phyloP scores from a whole-genome alignment of 805 yeast genomes.

The Sugiyamaella lignohabitans region DNA sequence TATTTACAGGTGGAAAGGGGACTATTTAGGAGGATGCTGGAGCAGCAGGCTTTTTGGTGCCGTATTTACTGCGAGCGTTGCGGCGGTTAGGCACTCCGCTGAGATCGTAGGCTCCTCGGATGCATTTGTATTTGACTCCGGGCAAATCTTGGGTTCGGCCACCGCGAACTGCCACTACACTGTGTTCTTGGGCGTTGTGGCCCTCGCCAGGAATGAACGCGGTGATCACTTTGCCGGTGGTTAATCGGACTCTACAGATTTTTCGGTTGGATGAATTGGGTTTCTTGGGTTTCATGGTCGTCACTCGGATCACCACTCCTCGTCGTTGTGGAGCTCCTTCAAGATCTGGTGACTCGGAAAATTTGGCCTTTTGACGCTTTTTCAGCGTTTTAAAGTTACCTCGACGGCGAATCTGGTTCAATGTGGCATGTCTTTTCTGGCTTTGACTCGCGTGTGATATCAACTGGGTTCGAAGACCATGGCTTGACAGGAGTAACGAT shows the following conservation, averaged over 20 bases:
- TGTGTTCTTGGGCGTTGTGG: conserved; percentile 95
- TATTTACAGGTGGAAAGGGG: too few species aligned
- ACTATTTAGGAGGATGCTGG: conserved; percentile 9
- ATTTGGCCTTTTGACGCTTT: conserved; percentile 24
- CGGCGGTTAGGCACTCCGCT: conserved; percentile 92
- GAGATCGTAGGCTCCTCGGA: conserved; percentile 89
- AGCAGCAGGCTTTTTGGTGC: conserved; percentile 56
- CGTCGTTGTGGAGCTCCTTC: conserved; percentile 78
- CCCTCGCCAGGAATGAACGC: conserved; percentile 99
- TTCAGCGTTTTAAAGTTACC: conserved; percentile 30
- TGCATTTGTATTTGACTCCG: conserved; percentile 91
- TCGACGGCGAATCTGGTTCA: conserved; percentile 31
- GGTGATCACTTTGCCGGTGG: conserved; percentile 81
- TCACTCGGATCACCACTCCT: conserved; percentile 89
- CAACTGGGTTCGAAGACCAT: too few species aligned
- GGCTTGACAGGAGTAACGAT: too few species aligned
- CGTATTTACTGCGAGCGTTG: conserved; percentile 87
- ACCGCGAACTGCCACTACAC: conserved; percentile 94
- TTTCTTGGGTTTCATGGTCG: conserved; percentile 94
- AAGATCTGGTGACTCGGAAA: conserved; percentile 67
- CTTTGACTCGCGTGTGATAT: neutral
- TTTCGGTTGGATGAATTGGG: conserved; percentile 98
- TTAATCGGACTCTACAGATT: conserved; percentile 87
- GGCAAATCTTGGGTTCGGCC: conserved; percentile 98
- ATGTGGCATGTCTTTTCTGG: conserved; percentile 16